These are phyloP conservation scores for Botrytis elliptica DNA, from an alignment of 2,329 filamentous ascomycete species.

Conservation along the genomic window DNA sequence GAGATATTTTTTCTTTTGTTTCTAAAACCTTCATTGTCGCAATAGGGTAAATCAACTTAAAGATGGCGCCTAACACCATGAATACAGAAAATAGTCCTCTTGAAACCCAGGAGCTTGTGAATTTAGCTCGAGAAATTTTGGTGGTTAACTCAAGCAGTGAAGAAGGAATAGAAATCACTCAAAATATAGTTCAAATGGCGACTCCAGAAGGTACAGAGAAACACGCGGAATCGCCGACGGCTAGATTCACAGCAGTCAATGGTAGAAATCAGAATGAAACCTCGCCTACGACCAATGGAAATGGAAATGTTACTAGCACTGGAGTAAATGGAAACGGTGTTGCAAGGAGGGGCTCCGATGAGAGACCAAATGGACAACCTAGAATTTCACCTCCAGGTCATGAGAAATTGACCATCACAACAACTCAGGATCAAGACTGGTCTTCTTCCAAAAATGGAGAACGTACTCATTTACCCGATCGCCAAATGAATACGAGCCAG, in stretches of 20 bases:
- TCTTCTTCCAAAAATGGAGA: conserved; percentile 32
- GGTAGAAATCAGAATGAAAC: conserved; percentile 30
- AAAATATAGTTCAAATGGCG: conserved; percentile 23
- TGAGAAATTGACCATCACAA: conserved; percentile 39
- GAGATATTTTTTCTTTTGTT: conserved; percentile 7
- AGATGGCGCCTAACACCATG: conserved; percentile 26
- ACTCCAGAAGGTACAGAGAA: conserved; percentile 27
- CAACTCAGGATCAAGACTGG: conserved; percentile 39
- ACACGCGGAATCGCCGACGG: conserved; percentile 35
- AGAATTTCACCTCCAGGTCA: conserved; percentile 37
- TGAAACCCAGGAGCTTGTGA: conserved; percentile 31
- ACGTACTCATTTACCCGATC: conserved; percentile 22
- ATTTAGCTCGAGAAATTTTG: conserved; percentile 31
- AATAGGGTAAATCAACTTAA: conserved; percentile 13
- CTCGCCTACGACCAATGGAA: conserved; percentile 6
- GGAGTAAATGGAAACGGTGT: conserved; percentile 28
- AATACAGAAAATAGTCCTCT: conserved; percentile 26
- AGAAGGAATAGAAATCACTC: background rate
- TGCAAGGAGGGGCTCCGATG: conserved; percentile 36
- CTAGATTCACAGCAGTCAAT: conserved; percentile 41
- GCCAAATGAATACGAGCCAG: conserved; percentile 28
- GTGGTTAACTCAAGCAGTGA: conserved; percentile 15
- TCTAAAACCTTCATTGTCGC: conserved; percentile 15
- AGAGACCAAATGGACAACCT: conserved; percentile 37
- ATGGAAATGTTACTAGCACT: conserved; percentile 16